Base-by-base conservation (phyloP, 768 basidiomycete species). In the Glaciozyma antarctica region DNA sequence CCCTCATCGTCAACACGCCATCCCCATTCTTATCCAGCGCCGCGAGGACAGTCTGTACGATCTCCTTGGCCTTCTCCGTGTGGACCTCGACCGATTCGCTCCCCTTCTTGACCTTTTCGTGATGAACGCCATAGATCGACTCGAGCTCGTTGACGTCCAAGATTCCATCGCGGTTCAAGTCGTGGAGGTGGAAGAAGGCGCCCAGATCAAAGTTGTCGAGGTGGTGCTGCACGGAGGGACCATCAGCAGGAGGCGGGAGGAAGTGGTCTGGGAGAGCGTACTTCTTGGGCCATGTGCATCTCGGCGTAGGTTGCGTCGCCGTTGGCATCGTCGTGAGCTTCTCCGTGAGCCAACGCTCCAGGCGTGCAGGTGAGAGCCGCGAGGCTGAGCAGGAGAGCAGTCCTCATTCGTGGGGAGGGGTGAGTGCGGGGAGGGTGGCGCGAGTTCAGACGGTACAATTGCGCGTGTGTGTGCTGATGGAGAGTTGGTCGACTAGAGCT, bases 111-210 rank as follows among this genome's bases (percentile, higher is more conserved):
- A 65, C 54, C 77, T 86, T 83, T 78, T 86, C 86, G 64, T 71
- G 70, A 64, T 71, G 70, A 19, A 71, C 70, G 59, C 94, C 94
- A 71, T 99, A 99, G 47, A 99, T 85, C 24, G 92, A 91, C 77
- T 95, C 88, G 66, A 99, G 87, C 76, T 99, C 94, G 61, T 85
- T 85, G 64, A 80, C 80, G 75, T 89, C 86, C 86, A 90, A 90
- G 60, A 82, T 73, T 0, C 89, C 89, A 73, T 98, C 85, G 47
- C 84, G 79, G 77, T 98, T 85, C 63, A 99, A 80, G 78, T 99
- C 94, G 77, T 99, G 94, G 17, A 99, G 79, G 66, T 88, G 85
- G 82, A 95, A 94, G 83, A 99, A 99, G 75, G 90, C 88, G 71
- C 84, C 77, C 22, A 71, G 66, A 49, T 71, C 67, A 52, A 68